Evolutionary conservation across 306 rosid genomes (phyloP), one percentile per base, ranked within the genome.

Genomic region (Castanospermum australe): DNA sequence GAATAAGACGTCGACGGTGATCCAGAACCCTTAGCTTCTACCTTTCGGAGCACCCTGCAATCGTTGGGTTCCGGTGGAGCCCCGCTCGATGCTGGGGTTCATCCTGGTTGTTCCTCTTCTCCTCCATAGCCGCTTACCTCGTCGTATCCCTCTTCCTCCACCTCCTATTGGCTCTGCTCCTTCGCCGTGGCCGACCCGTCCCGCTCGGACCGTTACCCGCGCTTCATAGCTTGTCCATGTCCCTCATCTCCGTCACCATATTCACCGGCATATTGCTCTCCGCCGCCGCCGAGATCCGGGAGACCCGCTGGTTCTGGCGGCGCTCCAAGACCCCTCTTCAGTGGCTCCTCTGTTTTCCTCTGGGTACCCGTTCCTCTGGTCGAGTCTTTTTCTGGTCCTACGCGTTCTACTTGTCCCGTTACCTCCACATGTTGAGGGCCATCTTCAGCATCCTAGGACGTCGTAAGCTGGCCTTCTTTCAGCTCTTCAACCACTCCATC

Each of bases 371-470:
- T 0, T 92, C 99, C 1, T 91, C 99, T 0, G 99, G 99, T 0
- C 93, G 99, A 20, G 97, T 94, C n/a, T 94, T 94, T 85, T 94
- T 92, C 88, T 94, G 99, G 99, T 94, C 97, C 2, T 94, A 94
- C 82, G 15, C 85, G 0, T 91, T 83, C 54, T 94, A 94, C 81
- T 38, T 92, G 44, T 88, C 99, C 33, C 86, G 97, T 4, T 94
- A 87, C 84, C 51, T 91, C 50, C 97, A 94, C 74, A 94, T 94
- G 99, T 2, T 83, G 22, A 81, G 97, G 0, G 87, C 97, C 0
- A 63, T 89, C 15, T 80, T 91, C 79, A 80, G 86, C 10, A 67
- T 92, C 18, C 57, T 91, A n/a, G 88, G 83, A 0, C 90, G 86
- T 5, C 95, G 97, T 7, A 84, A 36, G 22, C 39, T 92, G 0